Base-by-base conservation (phyloP, 495 filamentous ascomycete genomes). In the Tetracladium setigerum region DNA sequence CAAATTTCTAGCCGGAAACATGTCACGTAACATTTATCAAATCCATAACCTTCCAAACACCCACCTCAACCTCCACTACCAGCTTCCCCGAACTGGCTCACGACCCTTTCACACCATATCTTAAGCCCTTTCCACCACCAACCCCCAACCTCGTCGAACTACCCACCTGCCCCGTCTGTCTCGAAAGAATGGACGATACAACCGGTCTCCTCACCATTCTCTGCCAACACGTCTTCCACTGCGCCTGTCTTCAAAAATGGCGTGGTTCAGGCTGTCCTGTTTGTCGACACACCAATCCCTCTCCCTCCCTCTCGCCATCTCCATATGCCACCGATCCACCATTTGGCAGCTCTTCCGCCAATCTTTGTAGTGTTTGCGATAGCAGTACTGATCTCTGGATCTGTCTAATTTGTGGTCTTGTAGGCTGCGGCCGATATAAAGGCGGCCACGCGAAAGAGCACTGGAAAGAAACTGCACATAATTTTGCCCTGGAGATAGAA, bases 171-270 rank as follows among this genome's bases (percentile, higher is more conserved):
- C 88, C 94, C 1, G 94, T 98, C 12, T 98, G 92, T 54, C 76
- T 98, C 11, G 92, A 98, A 66, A 83, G 92, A 30, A 98, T 98
- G 92, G 92, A 98, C 55, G 90, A 98, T 56, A 95, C 90, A 5
- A 89, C 88, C 0, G 92, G 92, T 4, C 70, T 98, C 3, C 77
- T 97, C 55, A 98, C 92, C 1, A 97, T 97, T 31, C 81, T 91
- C 51, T 98, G 92, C 63, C 94, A 97, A 57, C 92, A 98, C 54
- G 89, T 98, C 45, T 98, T 98, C 62, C 92, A 98, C 67, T 98
- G 92, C 63, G 88, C 85, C 5, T 98, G 92, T 67, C 73, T 98
- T 0, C 86, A 95, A 56, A 97, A 95, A 59, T 98, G 92, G 92
- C 85, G 84, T 58, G 92, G 91, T 15, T 83, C 77, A 41, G 91